Evolutionary conservation across 2,329 filamentous ascomycete species (phyloP).

Genomic region (Calonectria pteridis): DNA sequence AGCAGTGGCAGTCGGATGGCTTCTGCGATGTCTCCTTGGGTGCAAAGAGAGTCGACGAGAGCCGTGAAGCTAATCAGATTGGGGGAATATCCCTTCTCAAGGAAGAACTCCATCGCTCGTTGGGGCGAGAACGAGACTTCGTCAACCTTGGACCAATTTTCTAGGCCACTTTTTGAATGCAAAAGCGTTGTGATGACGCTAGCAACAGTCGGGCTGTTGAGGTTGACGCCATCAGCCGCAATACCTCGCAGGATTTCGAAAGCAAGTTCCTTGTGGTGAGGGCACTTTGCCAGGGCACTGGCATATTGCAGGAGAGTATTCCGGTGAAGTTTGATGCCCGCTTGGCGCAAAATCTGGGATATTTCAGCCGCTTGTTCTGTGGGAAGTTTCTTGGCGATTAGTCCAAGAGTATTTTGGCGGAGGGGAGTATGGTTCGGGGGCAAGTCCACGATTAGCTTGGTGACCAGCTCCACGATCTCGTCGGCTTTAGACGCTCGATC

Average conservation of each 20-base stretch:
- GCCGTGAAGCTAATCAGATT: slow-evolving; percentile 75
- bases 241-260: slow-evolving; percentile 55
- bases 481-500: slow-evolving; percentile 45
- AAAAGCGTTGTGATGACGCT: slow-evolving; percentile 73
- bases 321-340: slow-evolving; percentile 49
- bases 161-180: slow-evolving; percentile 43
- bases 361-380: slow-evolving; percentile 50
- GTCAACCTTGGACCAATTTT: slow-evolving; percentile 34
- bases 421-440: slow-evolving; percentile 50
- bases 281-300: slow-evolving; percentile 55
- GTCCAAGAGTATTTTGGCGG: slow-evolving; percentile 54
- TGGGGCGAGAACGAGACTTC: slow-evolving; percentile 46
- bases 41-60: slow-evolving; percentile 78
- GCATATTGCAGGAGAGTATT: slow-evolving; percentile 64
- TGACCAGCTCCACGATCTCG: slow-evolving; percentile 45
- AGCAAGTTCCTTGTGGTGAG: slow-evolving; percentile 55
- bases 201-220: slow-evolving; percentile 61
- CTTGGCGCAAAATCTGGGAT: slow-evolving; percentile 49
- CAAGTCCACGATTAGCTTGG: slow-evolving; percentile 46
- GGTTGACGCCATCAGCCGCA: slow-evolving; percentile 55
- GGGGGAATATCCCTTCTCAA: slow-evolving; percentile 71
- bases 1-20: slow-evolving; percentile 51
- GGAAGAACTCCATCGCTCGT: slow-evolving; percentile 56
- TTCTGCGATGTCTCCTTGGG: slow-evolving; percentile 56
- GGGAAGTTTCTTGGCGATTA: slow-evolving; percentile 47